Evolutionary conservation across 139 green algal species (phyloP).

Genomic region (Auxenochlorella protothecoides): DNA sequence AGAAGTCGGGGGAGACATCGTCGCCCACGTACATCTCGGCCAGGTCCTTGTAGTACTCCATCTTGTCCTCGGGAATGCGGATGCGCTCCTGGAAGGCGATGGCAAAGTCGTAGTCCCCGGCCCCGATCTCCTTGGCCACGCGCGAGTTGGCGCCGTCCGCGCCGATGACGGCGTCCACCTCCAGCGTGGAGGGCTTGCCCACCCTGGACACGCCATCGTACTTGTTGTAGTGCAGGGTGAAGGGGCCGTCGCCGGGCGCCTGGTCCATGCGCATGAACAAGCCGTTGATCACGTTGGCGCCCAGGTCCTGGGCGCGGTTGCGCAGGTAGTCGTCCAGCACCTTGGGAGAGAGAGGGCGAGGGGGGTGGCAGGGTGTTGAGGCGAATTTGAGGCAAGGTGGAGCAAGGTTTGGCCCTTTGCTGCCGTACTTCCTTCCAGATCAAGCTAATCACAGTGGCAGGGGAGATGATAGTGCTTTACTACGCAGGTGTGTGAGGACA

Average conservation of each 20-base stretch:
- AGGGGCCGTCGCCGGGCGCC: conserved; percentile 54
- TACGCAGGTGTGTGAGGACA: too few relatives aligned
- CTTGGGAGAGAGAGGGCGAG: conserved; percentile 8
- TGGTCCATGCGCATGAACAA: conserved; percentile 86
- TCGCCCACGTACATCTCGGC: conserved; percentile 99
- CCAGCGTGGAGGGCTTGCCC: conserved; percentile 62
- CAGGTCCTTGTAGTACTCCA: conserved; percentile 99
- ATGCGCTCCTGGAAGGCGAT: conserved; percentile 98
- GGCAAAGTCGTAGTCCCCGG: conserved; percentile 98
- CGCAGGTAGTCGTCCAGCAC: conserved; percentile 94
- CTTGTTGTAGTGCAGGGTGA: conserved; percentile 87
- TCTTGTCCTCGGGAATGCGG: conserved; percentile 95
- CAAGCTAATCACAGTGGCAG: too few relatives aligned
- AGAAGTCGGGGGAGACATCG: conserved; percentile 99
- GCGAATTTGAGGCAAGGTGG: too few relatives aligned
- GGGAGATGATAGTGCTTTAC: too few relatives aligned
- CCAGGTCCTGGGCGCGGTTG: conserved; percentile 73
- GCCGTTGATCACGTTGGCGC: conserved; percentile 91
- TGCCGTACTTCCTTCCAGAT: too few relatives aligned
- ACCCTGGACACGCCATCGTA: conserved; percentile 73
- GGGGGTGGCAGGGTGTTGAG: background rate
- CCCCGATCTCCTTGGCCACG: conserved; percentile 96
- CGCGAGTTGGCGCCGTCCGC: conserved; percentile 96
- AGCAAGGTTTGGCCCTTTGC: too few relatives aligned
- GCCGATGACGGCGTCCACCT: conserved; percentile 95